Conservation (phyloP, 495 filamentous ascomycete genomes). For the Penicillium ucsense region DNA sequence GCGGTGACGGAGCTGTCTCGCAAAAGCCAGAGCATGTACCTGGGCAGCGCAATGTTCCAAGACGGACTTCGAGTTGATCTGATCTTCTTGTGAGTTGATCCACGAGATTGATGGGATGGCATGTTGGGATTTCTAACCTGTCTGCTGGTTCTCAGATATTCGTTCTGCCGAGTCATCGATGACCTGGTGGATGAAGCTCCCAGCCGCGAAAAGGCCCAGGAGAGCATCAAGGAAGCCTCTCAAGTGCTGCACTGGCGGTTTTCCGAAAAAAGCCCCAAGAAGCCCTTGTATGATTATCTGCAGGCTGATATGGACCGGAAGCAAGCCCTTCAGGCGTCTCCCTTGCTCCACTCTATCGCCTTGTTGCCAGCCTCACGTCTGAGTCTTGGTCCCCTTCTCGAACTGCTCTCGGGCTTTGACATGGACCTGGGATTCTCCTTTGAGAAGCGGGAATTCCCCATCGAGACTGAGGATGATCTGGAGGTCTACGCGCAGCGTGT, state of each 20-base stretch:
- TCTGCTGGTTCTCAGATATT: constrained; percentile 36
- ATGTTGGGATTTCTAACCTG: too few species aligned
- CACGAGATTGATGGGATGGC: too few species aligned
- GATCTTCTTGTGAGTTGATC: constrained; percentile 40
- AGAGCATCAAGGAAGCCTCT: constrained; percentile 4
- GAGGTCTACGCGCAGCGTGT: constrained; percentile 49
- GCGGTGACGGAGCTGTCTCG: constrained; percentile 40
- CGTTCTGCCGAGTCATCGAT: constrained; percentile 62
- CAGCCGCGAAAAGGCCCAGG: constrained; percentile 10
- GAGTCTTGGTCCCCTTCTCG: constrained; percentile 42
- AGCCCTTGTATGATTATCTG: constrained; percentile 1
- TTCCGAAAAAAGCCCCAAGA: background rate
- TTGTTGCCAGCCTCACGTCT: constrained; percentile 46
- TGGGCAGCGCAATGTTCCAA: constrained; percentile 54
- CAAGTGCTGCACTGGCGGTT: constrained; percentile 5
- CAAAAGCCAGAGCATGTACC: constrained; percentile 61
- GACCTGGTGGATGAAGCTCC: constrained; percentile 54
- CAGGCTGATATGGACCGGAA: background rate
- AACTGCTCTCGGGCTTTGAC: constrained; percentile 50
- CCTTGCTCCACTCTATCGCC: constrained; percentile 11
- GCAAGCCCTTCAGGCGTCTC: background rate
- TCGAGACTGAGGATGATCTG: constrained; percentile 43
- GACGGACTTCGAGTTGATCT: constrained; percentile 56
- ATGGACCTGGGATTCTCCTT: constrained; percentile 46
- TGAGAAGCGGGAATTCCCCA: constrained; percentile 34